These are phyloP conservation scores for Pseudomonodictys pantanalensis DNA, from an alignment of 495 filamentous ascomycete genomes.

Conservation along the genomic window DNA sequence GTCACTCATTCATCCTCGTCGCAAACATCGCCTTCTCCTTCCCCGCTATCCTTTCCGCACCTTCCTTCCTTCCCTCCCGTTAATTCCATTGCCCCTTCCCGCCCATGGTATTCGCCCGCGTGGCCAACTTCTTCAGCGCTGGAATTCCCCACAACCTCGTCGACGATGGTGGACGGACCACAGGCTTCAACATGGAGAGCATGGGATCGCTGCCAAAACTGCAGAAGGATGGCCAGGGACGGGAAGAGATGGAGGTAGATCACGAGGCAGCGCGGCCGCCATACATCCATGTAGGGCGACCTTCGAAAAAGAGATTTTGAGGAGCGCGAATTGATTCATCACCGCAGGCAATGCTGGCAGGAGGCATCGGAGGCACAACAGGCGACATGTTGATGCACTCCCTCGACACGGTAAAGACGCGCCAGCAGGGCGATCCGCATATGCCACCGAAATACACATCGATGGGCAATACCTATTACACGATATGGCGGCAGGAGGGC, in stretches of 20 bases:
- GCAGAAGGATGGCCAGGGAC: neutral
- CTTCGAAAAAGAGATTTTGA: neutral
- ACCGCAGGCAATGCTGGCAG: constrained; percentile 84
- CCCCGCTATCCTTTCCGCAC: constrained; percentile 39
- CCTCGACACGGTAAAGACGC: constrained; percentile 97
- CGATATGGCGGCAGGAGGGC: constrained; percentile 90
- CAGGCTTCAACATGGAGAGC: constrained; percentile 11
- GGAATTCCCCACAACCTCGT: constrained; percentile 25
- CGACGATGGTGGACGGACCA: constrained; percentile 35
- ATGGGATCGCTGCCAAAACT: neutral
- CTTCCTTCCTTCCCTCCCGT: constrained; percentile 7
- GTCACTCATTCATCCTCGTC: neutral
- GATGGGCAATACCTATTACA: constrained; percentile 82
- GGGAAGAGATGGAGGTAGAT: constrained; percentile 31
- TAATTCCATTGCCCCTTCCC: neutral
- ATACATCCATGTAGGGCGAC: constrained; percentile 33
- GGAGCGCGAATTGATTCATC: neutral
- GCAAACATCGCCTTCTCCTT: neutral
- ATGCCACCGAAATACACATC: constrained; percentile 88
- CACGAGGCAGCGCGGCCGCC: constrained; percentile 37
- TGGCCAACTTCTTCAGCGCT: constrained; percentile 36
- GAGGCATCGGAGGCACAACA: constrained; percentile 82
- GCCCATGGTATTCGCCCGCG: constrained; percentile 41
- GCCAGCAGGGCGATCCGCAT: constrained; percentile 92
- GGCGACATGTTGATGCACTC: constrained; percentile 99